These are phyloP conservation scores for Adenanthera pavonina DNA, from an alignment of 306 rosid species.

Conservation along the genomic window DNA sequence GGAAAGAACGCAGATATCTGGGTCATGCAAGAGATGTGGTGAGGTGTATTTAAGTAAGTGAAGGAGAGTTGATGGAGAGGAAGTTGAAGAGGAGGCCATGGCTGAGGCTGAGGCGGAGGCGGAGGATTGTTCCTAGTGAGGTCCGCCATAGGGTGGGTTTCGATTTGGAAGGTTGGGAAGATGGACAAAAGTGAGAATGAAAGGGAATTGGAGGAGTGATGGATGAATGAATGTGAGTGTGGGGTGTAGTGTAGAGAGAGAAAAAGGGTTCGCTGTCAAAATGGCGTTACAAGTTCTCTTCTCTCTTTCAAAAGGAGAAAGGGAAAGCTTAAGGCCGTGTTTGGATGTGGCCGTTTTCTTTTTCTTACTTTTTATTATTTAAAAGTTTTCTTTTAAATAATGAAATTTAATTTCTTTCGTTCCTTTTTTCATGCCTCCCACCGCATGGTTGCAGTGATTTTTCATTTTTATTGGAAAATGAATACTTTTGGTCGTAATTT, in stretches of 20 bases:
- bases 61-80: neutral
- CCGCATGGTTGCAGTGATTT: neutral
- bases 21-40: neutral
- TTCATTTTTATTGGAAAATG: too few species aligned
- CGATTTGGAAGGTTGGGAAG: neutral
- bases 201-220: neutral
- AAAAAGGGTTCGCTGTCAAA: too few species aligned
- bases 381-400: too few species aligned
- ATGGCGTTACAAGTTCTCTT: neutral
- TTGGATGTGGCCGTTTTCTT: neutral
- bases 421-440: neutral
- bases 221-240: neutral
- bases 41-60: neutral
- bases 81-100: neutral
- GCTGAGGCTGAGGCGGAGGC: neutral
- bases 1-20: conserved; percentile 6
- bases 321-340: neutral
- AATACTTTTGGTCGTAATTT: too few species aligned
- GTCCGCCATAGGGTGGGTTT: neutral
- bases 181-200: neutral
- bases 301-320: neutral
- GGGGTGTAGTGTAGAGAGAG: neutral
- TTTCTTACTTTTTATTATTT: too few species aligned
- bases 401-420: too few species aligned
- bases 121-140: neutral